These are phyloP conservation scores for Exophiala sp. DNA, from an alignment of 2,329 filamentous ascomycete genomes.

Conservation along the genomic window DNA sequence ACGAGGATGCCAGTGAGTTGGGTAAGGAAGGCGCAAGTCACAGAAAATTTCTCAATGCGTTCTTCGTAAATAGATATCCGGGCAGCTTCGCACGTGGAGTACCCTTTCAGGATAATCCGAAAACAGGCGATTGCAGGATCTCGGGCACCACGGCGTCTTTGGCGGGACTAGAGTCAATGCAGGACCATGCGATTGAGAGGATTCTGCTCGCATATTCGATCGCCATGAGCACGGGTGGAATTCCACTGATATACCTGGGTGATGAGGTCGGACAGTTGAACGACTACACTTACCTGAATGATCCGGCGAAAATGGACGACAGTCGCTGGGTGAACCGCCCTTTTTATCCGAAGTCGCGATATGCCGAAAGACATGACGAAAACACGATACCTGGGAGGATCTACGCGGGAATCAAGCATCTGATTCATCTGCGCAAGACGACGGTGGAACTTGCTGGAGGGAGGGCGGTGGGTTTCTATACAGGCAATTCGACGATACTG, in stretches of 20 bases:
- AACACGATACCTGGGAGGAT: slow-evolving; percentile 22
- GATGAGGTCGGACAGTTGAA: slow-evolving; percentile 28
- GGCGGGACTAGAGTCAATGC: slow-evolving; percentile 24
- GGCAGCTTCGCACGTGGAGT: slow-evolving; percentile 26
- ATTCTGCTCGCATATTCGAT: slow-evolving; percentile 25
- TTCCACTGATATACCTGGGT: slow-evolving; percentile 27
- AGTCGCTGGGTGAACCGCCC: slow-evolving; percentile 27
- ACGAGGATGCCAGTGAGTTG: slow-evolving; percentile 25
- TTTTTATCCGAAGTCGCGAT: slow-evolving; percentile 21
- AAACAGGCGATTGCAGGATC: slow-evolving; percentile 26
- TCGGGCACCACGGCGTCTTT: slow-evolving; percentile 26
- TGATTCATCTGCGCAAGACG: slow-evolving; percentile 23
- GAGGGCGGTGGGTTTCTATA: slow-evolving; percentile 24
- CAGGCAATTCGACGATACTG: slow-evolving; percentile 23
- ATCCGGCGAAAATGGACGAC: slow-evolving; percentile 27
- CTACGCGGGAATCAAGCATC: slow-evolving; percentile 24
- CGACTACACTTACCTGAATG: slow-evolving; percentile 27
- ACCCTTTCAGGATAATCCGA: slow-evolving; percentile 26
- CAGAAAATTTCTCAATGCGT: slow-evolving; percentile 26
- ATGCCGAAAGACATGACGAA: slow-evolving; percentile 21
- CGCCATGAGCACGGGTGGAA: slow-evolving; percentile 27
- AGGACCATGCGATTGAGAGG: slow-evolving; percentile 25
- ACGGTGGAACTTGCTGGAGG: slow-evolving; percentile 25
- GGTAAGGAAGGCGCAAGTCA: slow-evolving; percentile 24
- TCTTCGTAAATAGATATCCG: slow-evolving; percentile 27